Conservation (phyloP, 208 protist genomes). For the Trypanosoma mega region DNA sequence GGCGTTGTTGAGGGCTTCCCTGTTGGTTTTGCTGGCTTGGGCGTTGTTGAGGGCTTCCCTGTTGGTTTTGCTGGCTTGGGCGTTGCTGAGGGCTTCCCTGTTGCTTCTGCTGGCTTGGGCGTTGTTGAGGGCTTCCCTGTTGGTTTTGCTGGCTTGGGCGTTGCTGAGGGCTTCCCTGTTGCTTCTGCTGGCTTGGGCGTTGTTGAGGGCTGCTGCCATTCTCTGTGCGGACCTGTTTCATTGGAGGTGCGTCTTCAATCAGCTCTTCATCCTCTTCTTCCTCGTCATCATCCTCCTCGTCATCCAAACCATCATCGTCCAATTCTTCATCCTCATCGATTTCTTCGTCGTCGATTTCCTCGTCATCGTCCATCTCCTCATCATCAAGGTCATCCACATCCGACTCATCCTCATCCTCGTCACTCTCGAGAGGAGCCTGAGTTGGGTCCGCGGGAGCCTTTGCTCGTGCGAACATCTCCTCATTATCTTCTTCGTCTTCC, state of each 20-base stretch:
- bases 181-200: constrained; percentile 28
- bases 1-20: constrained; percentile 25
- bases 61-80: not conserved
- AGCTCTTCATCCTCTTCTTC: constrained; percentile 44
- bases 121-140: constrained; percentile 25
- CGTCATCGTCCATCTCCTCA: constrained; percentile 29
- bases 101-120: constrained; percentile 27
- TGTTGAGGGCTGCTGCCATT: constrained; percentile 19
- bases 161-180: constrained; percentile 2
- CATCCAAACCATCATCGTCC: constrained; percentile 21
- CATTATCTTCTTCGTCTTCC: constrained; percentile 10
- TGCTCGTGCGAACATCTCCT: not conserved
- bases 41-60: constrained; percentile 9
- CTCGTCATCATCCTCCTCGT: constrained; percentile 25
- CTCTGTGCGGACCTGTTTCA: not conserved
- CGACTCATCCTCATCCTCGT: constrained; percentile 16
- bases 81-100: constrained; percentile 19
- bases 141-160: constrained; percentile 17
- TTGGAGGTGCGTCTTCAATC: constrained; percentile 30
- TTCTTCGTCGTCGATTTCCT: constrained; percentile 21
- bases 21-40: constrained; percentile 19
- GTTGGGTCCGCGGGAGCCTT: not conserved
- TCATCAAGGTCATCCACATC: constrained; percentile 18
- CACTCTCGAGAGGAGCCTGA: not conserved
- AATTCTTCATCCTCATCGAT: constrained; percentile 30